phyloP scores from a whole-genome alignment of 352 stramenopile genomes.

The Pythium sp. region DNA sequence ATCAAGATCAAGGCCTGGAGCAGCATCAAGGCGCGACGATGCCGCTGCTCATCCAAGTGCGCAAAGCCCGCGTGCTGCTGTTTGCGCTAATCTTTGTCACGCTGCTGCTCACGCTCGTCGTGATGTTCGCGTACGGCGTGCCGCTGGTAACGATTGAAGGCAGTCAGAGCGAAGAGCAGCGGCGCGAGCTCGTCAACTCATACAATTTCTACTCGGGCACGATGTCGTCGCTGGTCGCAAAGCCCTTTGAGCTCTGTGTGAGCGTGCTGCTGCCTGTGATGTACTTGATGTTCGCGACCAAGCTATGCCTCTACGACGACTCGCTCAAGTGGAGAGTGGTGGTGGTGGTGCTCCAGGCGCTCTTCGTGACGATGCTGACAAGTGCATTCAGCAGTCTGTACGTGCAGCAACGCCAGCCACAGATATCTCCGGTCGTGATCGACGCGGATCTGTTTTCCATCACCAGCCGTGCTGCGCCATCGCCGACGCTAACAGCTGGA shows the following conservation, averaged over 20 bases:
- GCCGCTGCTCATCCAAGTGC: slow-evolving; percentile 28
- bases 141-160: slow-evolving; percentile 23
- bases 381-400: slow-evolving; percentile 49
- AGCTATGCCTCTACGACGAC: slow-evolving; percentile 40
- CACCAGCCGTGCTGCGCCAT: background rate
- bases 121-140: slow-evolving; percentile 27
- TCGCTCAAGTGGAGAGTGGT: slow-evolving; percentile 31
- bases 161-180: slow-evolving; percentile 12
- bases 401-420: slow-evolving; percentile 29
- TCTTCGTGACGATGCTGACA: slow-evolving; percentile 33
- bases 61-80: slow-evolving; percentile 21
- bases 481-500: background rate
- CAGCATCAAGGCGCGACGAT: slow-evolving; percentile 14
- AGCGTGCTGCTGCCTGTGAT: slow-evolving; percentile 42
- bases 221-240: slow-evolving; percentile 26
- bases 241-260: slow-evolving; percentile 39
- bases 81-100: slow-evolving; percentile 22
- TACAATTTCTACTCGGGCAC: slow-evolving; percentile 61
- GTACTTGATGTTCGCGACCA: slow-evolving; percentile 34
- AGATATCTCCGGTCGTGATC: slow-evolving; percentile 27
- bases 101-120: slow-evolving; percentile 25
- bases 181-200: slow-evolving; percentile 23
- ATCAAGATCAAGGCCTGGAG: background rate
- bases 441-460: slow-evolving; percentile 27
- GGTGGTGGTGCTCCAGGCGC: slow-evolving; percentile 24